Base-by-base conservation (phyloP, 345 rosid genomes). In the Sisymbrium altissimum region DNA sequence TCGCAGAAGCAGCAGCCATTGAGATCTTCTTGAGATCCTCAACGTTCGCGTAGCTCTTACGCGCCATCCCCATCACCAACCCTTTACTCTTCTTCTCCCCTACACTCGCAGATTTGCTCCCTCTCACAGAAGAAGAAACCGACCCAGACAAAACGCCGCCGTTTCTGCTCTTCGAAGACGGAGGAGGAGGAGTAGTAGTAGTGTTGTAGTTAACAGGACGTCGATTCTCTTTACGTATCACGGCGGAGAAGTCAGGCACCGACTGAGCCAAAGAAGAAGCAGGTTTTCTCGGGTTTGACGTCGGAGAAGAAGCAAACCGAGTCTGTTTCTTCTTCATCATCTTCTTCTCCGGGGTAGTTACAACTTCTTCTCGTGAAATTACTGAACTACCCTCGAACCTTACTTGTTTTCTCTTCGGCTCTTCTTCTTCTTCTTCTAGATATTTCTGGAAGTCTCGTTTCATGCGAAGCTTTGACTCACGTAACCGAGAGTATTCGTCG, bases 211-310 rank as follows among this genome's bases (percentile, higher is more conserved):
- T 57, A 12, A 49, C 68, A 3, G 97, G 98, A 68, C 85, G 89
- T n/a, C 96, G 76, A 56, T 89, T 94, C 77, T 94, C 97, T 68
- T 94, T 94, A 40, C 93, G 82, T 72, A 91, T 39, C 54, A 84
- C 82, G 2, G 91, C 85, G 1, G 91, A 85, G 76, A 89, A 91
- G 79, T 94, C 90, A 27, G 97, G 97, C 50, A 94, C 96, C 0
- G 98, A 91, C 62, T 91, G 95, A n/a, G 94, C 88, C 80, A 91
- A 72, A n/a, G 82, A 65, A 45, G 92, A 83, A 27, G 66, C 27
- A 11, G 41, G 15, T 49, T 49, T 68, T n/a, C 61, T 67, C 57
- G 68, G 27, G 67, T 57, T 78, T 3, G 57, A 17, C 45, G 29
- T 29, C 41, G 64, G 74, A 32, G 68, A 55, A 68, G 27, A 18